phyloP scores from a whole-genome alignment of 1,139 yeast genomes.

The Yamadazyma sp. region DNA sequence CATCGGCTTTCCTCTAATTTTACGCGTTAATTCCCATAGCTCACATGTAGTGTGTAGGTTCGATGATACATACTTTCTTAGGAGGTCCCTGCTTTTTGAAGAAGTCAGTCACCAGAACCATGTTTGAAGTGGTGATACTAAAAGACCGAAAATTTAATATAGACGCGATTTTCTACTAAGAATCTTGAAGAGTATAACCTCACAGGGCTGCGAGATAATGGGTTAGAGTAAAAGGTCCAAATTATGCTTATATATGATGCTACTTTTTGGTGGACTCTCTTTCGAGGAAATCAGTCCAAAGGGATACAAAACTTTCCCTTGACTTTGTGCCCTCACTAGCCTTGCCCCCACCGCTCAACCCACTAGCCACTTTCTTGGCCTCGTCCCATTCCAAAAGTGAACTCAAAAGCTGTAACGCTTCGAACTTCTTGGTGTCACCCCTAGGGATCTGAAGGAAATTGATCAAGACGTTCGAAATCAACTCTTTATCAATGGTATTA shows the following conservation, averaged over 20 bases:
- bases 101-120: constrained; percentile 22
- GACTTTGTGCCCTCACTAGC: constrained; percentile 21
- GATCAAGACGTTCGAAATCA: constrained; percentile 80
- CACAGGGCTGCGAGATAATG: neutral
- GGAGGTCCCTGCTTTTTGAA: constrained; percentile 14
- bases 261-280: constrained; percentile 55
- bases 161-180: neutral
- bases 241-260: too few relatives aligned
- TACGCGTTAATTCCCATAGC: neutral
- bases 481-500: constrained; percentile 81
- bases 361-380: constrained; percentile 77
- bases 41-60: neutral
- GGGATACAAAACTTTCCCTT: constrained; percentile 74
- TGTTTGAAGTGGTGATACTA: constrained; percentile 2
- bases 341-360: constrained; percentile 46
- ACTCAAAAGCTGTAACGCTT: constrained; percentile 80
- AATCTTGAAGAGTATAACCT: neutral
- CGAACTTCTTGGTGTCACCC: constrained; percentile 92
- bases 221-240: neutral
- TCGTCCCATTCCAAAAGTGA: constrained; percentile 89
- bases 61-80: constrained; percentile 2
- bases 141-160: neutral
- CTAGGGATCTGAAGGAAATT: constrained; percentile 87
- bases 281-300: constrained; percentile 89
- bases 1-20: constrained; percentile 1